Percentiles rank a stretch among this genome's conserved stretches.
Evolutionary conservation across 345 rosid species (phyloP).

Genomic region (Populus deltoides): DNA sequence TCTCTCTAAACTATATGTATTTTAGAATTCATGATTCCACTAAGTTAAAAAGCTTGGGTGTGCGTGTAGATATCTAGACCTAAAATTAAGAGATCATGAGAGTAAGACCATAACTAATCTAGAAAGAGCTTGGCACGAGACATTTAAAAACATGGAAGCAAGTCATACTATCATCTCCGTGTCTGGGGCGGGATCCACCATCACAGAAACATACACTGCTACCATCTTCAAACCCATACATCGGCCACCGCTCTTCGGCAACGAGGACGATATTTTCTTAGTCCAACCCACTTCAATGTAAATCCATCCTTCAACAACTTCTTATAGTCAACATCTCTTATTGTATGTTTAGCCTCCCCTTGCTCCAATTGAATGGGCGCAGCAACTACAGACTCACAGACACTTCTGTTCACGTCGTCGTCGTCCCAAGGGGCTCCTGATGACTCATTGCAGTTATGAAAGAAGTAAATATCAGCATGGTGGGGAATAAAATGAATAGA

Average conservation of each 20-base stretch:
- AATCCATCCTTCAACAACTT: slow-evolving; percentile 21
- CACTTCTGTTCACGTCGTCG: neutral
- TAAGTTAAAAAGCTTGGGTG: neutral
- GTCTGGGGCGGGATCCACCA: slow-evolving; percentile 11
- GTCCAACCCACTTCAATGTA: slow-evolving; percentile 26
- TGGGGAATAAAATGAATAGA: slow-evolving; percentile 20
- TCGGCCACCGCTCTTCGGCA: slow-evolving; percentile 28
- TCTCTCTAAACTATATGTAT: too few species aligned
- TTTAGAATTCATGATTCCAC: neutral
- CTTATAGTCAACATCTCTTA: neutral
- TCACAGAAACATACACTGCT: slow-evolving; percentile 25
- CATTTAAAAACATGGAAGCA: neutral
- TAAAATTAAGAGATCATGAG: neutral
- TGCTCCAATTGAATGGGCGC: slow-evolving; percentile 20
- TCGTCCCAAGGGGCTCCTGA: slow-evolving; percentile 18
- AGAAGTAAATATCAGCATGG: slow-evolving; percentile 29
- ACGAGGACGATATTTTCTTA: slow-evolving; percentile 11
- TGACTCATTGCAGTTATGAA: slow-evolving; percentile 16
- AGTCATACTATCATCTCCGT: slow-evolving; percentile 24
- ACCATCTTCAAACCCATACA: slow-evolving; percentile 26
- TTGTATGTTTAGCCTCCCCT: neutral
- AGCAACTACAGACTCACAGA: slow-evolving; percentile 11
- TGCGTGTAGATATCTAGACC: neutral
- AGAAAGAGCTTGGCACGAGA: neutral
- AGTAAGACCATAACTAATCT: neutral